Conservation (phyloP, 768 basidiomycete genomes). For the Naganishia kalamii region DNA sequence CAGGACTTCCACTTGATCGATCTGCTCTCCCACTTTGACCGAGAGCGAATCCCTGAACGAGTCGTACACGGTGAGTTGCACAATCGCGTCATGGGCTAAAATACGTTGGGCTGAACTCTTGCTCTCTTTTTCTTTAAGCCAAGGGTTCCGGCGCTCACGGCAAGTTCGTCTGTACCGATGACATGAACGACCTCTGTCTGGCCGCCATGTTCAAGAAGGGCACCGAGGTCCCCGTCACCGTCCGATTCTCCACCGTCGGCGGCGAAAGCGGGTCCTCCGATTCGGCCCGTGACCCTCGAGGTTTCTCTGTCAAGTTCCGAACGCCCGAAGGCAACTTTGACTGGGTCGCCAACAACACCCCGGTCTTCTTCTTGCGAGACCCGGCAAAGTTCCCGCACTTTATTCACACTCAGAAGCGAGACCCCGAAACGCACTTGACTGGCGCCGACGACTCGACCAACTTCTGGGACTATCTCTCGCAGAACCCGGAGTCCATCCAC, state of each 20-base stretch:
- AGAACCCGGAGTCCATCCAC: conserved; percentile 50
- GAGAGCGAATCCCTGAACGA: conserved; percentile 48
- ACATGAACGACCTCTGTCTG: conserved; percentile 46
- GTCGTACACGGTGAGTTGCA: conserved; percentile 38
- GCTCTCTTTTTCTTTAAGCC: conserved; percentile 47
- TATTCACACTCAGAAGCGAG: conserved; percentile 54
- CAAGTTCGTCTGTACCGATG: conserved; percentile 48
- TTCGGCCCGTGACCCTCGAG: conserved; percentile 49
- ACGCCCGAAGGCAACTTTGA: conserved; percentile 51
- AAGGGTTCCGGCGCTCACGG: conserved; percentile 54
- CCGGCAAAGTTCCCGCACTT: conserved; percentile 50
- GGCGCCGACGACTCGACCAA: conserved; percentile 58
- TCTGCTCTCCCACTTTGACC: conserved; percentile 67
- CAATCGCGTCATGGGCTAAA: too few relatives aligned
- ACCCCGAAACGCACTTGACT: conserved; percentile 84
- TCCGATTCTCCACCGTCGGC: conserved; percentile 50
- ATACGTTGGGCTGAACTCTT: too few relatives aligned
- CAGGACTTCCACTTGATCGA: conserved; percentile 71
- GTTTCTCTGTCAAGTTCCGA: conserved; percentile 50
- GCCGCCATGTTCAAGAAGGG: conserved; percentile 49
- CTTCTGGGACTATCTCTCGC: conserved; percentile 57
- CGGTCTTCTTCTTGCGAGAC: conserved; percentile 32
- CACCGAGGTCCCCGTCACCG: conserved; percentile 40
- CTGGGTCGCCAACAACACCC: conserved; percentile 46
- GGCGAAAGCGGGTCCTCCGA: conserved; percentile 50